Base-by-base conservation (phyloP, 2,329 filamentous ascomycete species). In the Diaporthe citrichinensis region DNA sequence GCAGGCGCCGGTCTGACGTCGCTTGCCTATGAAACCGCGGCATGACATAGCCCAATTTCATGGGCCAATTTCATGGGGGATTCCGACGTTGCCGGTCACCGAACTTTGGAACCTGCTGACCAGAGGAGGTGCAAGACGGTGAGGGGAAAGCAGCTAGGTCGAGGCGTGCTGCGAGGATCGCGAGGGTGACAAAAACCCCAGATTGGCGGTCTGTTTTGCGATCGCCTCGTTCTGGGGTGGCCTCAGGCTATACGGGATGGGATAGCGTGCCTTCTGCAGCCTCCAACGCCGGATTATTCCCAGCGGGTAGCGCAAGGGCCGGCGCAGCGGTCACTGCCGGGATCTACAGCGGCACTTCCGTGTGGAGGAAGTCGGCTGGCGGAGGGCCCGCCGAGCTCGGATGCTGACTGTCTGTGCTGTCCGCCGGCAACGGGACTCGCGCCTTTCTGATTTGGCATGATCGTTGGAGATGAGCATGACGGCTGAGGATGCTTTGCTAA, bases 271-370 rank as follows among this genome's bases (percentile, higher is more conserved):
- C 12, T 25, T 68, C 62, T 51, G 46, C 46, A 68, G 46, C 62
- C 2, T 39, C 8, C 31, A 68, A 28, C 31, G 46, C 62, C 62
- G 62, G 62, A 68, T 53, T 68, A 68, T 68, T 68, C 65, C 65
- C 65, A 55, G 34, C 46, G 17, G 44, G 34, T 68, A 68, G 62
- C 62, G 62, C 62, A 36, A 31, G 46, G 44, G n/a, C 46, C 65
- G 65, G 62, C 62, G 62, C 46, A 36, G 31, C 46, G 28, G 34
- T 68, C 31, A 68, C 46, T 53, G 31, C 65, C 65, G 65, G 65
- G 65, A 68, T 68, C 65, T 53, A n/a, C 65, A 68, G 46, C 46
- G 65, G 31, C 49, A 68, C 65, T 68, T 68, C 65, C 65, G 65
- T 53, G 65, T 20, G 49, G 46, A 39, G 46, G 20, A 53, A 53